A percentile compares a stretch with the other conserved stretches of the same genome.
phyloP scores from a whole-genome alignment of 2,329 filamentous ascomycete genomes.

The Botrytis byssoidea region DNA sequence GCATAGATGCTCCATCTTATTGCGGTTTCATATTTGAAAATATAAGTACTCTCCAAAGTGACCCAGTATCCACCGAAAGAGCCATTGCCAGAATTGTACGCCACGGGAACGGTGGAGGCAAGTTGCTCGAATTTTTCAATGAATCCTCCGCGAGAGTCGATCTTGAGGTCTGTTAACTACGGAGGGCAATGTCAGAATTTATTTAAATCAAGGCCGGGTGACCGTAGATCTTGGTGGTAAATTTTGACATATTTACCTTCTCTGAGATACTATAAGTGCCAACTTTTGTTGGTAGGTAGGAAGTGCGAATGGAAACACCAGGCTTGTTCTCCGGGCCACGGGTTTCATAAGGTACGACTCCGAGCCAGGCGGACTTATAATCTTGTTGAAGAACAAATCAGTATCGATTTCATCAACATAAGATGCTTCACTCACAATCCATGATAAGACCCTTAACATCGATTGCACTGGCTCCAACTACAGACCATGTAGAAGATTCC shows the following conservation, averaged over 20 bases:
- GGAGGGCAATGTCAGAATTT: not conserved
- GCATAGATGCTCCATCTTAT: slow-evolving; percentile 16
- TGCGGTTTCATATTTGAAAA: slow-evolving; percentile 13
- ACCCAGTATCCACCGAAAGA: slow-evolving; percentile 14
- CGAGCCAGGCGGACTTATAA: not conserved
- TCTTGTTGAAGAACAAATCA: not conserved
- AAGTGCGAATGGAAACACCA: slow-evolving; percentile 10
- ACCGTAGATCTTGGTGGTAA: not conserved
- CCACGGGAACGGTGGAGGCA: not conserved
- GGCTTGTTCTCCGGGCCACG: not conserved
- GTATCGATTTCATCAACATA: not conserved
- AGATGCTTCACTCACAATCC: not conserved
- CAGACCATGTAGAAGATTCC: slow-evolving; percentile 14
- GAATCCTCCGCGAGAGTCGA: slow-evolving; percentile 1
- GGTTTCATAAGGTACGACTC: slow-evolving; percentile 7
- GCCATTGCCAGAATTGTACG: slow-evolving; percentile 3
- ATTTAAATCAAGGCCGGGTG: fast-evolving
- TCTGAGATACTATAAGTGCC: slow-evolving; percentile 8
- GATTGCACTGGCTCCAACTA: not conserved
- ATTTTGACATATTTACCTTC: not conserved
- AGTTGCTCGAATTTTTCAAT: slow-evolving; percentile 15
- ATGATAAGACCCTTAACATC: slow-evolving; percentile 15
- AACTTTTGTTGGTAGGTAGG: slow-evolving; percentile 6
- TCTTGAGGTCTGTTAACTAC: slow-evolving; percentile 4
- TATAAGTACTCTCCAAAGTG: slow-evolving; percentile 10